A percentile compares a stretch with the other conserved stretches of the same genome.
phyloP scores from a whole-genome alignment of 257 asterid genomes.

The Plantago ovata region DNA sequence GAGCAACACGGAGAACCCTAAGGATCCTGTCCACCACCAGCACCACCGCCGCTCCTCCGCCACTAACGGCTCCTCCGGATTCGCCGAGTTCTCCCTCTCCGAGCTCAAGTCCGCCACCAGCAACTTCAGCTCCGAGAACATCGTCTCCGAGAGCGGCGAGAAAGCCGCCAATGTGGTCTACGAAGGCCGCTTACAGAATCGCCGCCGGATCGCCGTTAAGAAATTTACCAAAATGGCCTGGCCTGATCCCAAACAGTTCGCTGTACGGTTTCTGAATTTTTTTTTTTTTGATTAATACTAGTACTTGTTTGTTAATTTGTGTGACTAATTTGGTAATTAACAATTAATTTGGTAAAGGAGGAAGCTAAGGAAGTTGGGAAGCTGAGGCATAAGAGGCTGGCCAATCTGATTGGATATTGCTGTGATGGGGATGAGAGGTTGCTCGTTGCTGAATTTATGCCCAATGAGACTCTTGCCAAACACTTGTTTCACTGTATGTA shows the following conservation, averaged over 20 bases:
- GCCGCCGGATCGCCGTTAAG: conserved; percentile 85
- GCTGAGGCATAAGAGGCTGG: conserved; percentile 89
- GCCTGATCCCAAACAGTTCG: conserved; percentile 95
- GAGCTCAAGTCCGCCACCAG: conserved; percentile 83
- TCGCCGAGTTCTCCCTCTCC: conserved; percentile 72
- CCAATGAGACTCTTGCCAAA: conserved; percentile 93
- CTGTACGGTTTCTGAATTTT: conserved; percentile 33
- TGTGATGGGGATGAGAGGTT: conserved; percentile 96
- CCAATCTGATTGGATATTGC: conserved; percentile 92
- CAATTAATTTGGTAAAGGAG: conserved; percentile 45
- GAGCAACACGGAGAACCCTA: conserved; percentile 33
- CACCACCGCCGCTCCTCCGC: conserved; percentile 56
- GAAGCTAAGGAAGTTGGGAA: conserved; percentile 95
- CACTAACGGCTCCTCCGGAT: conserved; percentile 46
- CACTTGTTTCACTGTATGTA: conserved; percentile 88
- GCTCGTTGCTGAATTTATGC: conserved; percentile 93
- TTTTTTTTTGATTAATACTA: not conserved
- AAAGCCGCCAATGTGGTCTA: conserved; percentile 92
- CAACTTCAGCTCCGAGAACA: conserved; percentile 73
- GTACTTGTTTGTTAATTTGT: not conserved
- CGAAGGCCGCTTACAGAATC: conserved; percentile 73
- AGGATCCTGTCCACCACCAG: conserved; percentile 35
- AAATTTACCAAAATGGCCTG: conserved; percentile 81
- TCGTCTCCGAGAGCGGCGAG: conserved; percentile 94
- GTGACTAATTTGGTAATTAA: not conserved